These are phyloP conservation scores for Cryptococcus sp. DNA, from an alignment of 1,284 basidiomycete species.

Conservation along the genomic window DNA sequence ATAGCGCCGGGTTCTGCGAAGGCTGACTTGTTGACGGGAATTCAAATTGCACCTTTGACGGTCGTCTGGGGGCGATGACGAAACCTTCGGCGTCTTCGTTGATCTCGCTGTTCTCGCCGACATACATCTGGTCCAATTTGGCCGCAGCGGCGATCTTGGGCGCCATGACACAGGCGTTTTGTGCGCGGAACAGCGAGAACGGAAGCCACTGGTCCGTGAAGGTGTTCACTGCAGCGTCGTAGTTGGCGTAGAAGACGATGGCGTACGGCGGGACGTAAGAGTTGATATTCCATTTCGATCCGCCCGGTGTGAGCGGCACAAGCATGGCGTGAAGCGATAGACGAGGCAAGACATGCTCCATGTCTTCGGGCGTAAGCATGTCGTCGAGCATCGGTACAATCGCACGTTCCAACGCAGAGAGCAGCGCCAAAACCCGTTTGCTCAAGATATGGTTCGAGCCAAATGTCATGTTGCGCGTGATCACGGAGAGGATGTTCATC, in stretches of 20 bases:
- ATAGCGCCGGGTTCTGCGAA: background rate
- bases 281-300: conserved; percentile 18
- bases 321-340: conserved; percentile 46
- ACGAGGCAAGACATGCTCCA: conserved; percentile 48
- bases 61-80: conserved; percentile 25
- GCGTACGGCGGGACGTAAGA: conserved; percentile 50
- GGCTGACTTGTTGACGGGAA: conserved; percentile 18
- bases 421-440: conserved; percentile 34
- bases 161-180: conserved; percentile 53
- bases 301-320: conserved; percentile 44
- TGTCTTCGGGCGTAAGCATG: conserved; percentile 45
- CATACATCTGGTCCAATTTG: conserved; percentile 16
- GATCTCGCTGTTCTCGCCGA: conserved; percentile 11
- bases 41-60: conserved; percentile 52
- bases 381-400: conserved; percentile 52
- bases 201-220: conserved; percentile 54
- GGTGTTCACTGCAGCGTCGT: conserved; percentile 52
- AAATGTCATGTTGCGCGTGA: conserved; percentile 42
- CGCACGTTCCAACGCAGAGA: conserved; percentile 42
- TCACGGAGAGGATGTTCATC: conserved; percentile 48
- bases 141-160: conserved; percentile 24
- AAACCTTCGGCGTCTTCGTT: background rate
- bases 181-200: conserved; percentile 54
- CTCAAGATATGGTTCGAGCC: conserved; percentile 24
- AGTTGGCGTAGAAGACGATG: conserved; percentile 54